These are phyloP conservation scores for Akanthomyces muscarius DNA, from an alignment of 2,329 filamentous ascomycete genomes.

Conservation along the genomic window DNA sequence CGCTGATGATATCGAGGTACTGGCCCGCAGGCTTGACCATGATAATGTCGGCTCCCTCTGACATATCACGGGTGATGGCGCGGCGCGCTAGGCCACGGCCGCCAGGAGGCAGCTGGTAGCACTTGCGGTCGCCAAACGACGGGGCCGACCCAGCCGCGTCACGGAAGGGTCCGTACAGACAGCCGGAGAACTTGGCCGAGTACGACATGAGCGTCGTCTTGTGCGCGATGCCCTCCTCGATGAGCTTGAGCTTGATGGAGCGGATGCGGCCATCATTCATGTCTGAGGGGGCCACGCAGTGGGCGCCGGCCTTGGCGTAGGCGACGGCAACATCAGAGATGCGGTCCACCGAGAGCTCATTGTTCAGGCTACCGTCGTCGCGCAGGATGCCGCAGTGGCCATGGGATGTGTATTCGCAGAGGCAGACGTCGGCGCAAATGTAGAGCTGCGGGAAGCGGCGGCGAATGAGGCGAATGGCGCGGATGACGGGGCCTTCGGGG, in stretches of 20 bases:
- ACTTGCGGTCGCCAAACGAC: conserved; percentile 89
- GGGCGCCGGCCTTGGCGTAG: conserved; percentile 91
- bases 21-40: conserved; percentile 98
- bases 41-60: conserved; percentile 93
- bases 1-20: conserved; percentile 95
- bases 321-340: conserved; percentile 97
- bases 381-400: conserved; percentile 95
- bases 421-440: conserved; percentile 87
- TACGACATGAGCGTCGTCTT: conserved; percentile 94
- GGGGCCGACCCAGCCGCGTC: conserved; percentile 90
- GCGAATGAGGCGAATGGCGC: conserved; percentile 77
- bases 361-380: conserved; percentile 90
- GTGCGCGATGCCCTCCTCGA: conserved; percentile 90
- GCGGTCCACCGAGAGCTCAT: conserved; percentile 85
- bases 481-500: conserved; percentile 86
- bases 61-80: conserved; percentile 85
- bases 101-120: conserved; percentile 93
- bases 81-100: conserved; percentile 87
- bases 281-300: conserved; percentile 94
- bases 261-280: conserved; percentile 99
- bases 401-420: conserved; percentile 98
- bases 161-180: conserved; percentile 93
- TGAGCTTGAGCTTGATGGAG: conserved; percentile 96
- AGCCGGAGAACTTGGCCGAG: conserved; percentile 95
- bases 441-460: conserved; percentile 85